Conservation (phyloP, 768 basidiomycete genomes). For the Tricholoma sp. region DNA sequence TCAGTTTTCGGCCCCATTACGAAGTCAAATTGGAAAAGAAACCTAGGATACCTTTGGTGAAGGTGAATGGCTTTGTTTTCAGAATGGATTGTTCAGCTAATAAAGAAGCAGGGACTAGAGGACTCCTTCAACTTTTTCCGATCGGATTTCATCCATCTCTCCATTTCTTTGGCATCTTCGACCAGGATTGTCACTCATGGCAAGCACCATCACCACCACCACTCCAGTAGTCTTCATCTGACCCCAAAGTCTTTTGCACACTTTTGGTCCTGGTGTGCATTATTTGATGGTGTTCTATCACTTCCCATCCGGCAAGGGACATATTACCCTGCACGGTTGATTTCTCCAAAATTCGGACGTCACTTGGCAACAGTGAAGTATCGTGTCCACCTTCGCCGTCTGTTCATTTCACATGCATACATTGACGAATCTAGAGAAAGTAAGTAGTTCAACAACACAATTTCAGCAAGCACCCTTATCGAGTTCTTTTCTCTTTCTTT, state of each 20-base stretch:
- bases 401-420: slow-evolving; percentile 86
- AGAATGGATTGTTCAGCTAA: slow-evolving; percentile 2
- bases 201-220: slow-evolving; percentile 16
- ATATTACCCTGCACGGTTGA: slow-evolving; percentile 63
- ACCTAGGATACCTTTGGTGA: slow-evolving; percentile 30
- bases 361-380: slow-evolving; percentile 93
- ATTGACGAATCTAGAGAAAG: slow-evolving; percentile 71
- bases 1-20: slow-evolving; percentile 79
- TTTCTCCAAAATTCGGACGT: slow-evolving; percentile 83
- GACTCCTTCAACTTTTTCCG: slow-evolving; percentile 89
- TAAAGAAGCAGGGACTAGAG: slow-evolving; percentile 30
- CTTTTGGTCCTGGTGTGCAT: slow-evolving; percentile 89
- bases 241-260: slow-evolving; percentile 81
- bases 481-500: too few species aligned
- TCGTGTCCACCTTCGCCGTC: slow-evolving; percentile 64
- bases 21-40: slow-evolving; percentile 60
- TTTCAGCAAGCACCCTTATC: background rate
- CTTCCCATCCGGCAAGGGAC: slow-evolving; percentile 87
- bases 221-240: slow-evolving; percentile 74
- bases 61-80: slow-evolving; percentile 31
- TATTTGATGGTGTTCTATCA: slow-evolving; percentile 75
- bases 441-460: slow-evolving; percentile 19
- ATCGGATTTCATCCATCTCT: slow-evolving; percentile 91
- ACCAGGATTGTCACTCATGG: slow-evolving; percentile 24
- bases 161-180: slow-evolving; percentile 76